These are phyloP conservation scores for Pseudomonodictys pantanalensis DNA, from an alignment of 495 filamentous ascomycete genomes.

Conservation along the genomic window DNA sequence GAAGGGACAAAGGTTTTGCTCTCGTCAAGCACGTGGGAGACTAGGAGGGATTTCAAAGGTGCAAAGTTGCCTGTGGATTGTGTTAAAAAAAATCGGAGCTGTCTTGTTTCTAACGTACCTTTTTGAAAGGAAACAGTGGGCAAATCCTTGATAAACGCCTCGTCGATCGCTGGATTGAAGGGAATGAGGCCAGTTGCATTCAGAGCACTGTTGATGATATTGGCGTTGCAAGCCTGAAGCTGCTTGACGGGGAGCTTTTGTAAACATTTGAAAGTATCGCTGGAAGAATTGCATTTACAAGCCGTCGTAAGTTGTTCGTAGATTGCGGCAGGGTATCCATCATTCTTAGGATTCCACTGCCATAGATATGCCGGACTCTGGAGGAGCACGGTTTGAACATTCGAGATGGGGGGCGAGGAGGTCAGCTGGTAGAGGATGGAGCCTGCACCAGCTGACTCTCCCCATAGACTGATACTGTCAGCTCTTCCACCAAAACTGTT, in stretches of 20 bases:
- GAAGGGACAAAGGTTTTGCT: background rate
- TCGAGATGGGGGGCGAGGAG: background rate
- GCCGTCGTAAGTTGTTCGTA: background rate
- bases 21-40: constrained; percentile 2
- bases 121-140: background rate
- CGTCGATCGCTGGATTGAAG: background rate
- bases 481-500: constrained; percentile 67
- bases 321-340: background rate
- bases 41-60: background rate
- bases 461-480: constrained; percentile 58
- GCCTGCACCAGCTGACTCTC: constrained; percentile 65
- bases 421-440: constrained; percentile 60
- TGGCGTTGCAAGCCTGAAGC: background rate
- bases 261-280: background rate
- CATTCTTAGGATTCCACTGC: background rate
- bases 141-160: background rate
- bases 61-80: background rate
- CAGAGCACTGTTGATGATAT: background rate
- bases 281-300: background rate
- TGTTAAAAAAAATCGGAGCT: background rate
- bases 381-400: background rate
- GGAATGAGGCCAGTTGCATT: background rate
- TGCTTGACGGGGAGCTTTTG: background rate
- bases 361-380: constrained; percentile 1
- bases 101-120: background rate